Base-by-base conservation (phyloP, 441 rosid genomes). In the Metrosideros polymorpha region DNA sequence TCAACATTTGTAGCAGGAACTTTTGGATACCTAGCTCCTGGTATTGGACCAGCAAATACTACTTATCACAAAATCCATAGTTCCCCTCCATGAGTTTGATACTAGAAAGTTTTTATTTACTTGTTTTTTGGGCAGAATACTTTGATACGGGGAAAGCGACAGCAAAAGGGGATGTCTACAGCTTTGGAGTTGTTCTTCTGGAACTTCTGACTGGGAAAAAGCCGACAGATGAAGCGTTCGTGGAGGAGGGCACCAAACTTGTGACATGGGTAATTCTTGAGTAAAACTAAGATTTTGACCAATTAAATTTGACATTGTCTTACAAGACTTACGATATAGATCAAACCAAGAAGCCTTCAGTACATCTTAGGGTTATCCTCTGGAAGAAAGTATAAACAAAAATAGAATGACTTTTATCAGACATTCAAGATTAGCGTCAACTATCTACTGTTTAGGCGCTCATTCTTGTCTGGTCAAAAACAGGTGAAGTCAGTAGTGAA, bases 1-100 rank as follows among this genome's bases (percentile, higher is more conserved):
- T 96, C 99, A 2, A 96, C 99, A 3, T 82, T 94, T 47, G 91
- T 94, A 13, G 98, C 97, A 6, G 99, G 99, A 86, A 96, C 98
- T 66, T 96, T 95, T 82, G 98, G 99, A 84, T 96, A 95, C 93
- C 91, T 97, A 47, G 94, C 99, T 90, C 98, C 98, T 55, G 97
- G 98, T 95, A 91, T 29, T 85, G 84, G 22, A n/a, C 57, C n/a
- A 18, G n/a, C 61, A 42, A 66, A 30, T 12, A 22, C 84, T 45
- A 17, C 51, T 56, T 53, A 22, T 4, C 6, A 19, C 43, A 18
- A 55, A 32, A 51, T 83, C 63, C 42, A 9, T 12, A 83, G 39
- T 29, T 83, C 47, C 30, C n/a, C 42, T 22, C 7, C 12, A 3
- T 53, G 59, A 51, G 4, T 24, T 53, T 42, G 35, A 53, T 32